Percentiles rank a stretch among this genome's conserved stretches.
Conservation (phyloP, 78 protist genomes). For the Trichosphaerium sp. region DNA sequence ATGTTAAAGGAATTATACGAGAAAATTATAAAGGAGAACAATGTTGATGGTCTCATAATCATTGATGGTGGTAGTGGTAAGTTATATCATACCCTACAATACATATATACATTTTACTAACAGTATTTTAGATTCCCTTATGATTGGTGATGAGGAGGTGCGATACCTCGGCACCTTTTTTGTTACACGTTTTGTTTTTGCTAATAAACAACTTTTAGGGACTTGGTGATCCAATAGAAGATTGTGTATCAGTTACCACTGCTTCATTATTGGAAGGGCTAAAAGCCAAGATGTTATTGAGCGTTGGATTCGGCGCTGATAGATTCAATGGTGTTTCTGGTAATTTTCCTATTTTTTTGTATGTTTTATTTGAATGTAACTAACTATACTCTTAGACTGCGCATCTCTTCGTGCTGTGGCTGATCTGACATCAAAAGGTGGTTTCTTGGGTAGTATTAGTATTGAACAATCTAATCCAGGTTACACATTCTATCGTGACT, state of each 20-base stretch:
- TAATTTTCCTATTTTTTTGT: not conserved
- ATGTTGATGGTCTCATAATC: not conserved
- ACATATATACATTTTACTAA: too few species aligned
- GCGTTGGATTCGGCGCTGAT: not conserved
- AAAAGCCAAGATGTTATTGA: not conserved
- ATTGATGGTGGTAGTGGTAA: not conserved
- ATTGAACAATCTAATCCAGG: not conserved
- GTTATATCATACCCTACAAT: too few species aligned
- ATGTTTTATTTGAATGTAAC: not conserved
- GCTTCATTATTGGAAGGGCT: not conserved
- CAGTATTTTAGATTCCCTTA: too few species aligned
- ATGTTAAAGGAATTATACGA: not conserved
- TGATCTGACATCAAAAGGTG: not conserved
- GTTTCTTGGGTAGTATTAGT: not conserved
- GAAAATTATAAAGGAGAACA: not conserved
- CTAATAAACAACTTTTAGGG: not conserved
- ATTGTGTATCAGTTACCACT: not conserved
- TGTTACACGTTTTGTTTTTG: not conserved
- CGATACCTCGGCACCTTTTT: not conserved
- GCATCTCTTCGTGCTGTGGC: not conserved
- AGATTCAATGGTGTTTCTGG: not conserved
- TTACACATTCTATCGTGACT: not conserved
- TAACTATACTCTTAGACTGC: too few species aligned
- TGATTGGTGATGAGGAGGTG: not conserved
- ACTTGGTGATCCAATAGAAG: not conserved